Evolutionary conservation across 306 rosid species (phyloP).

Genomic region (Sophora flavescens): DNA sequence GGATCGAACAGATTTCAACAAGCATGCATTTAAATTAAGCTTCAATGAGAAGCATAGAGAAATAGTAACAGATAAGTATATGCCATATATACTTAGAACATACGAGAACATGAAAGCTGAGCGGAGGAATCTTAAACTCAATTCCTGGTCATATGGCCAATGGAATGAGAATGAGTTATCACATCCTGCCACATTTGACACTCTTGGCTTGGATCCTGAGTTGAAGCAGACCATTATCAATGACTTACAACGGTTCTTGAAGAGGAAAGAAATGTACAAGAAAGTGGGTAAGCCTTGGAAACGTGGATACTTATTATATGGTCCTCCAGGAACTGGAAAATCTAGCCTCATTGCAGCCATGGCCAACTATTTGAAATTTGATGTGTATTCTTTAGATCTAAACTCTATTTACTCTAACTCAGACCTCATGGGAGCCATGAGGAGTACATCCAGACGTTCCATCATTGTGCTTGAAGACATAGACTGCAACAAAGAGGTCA

Average conservation of each 20-base stretch:
- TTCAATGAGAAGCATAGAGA: slow-evolving; percentile 48
- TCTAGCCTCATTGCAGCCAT: slow-evolving; percentile 55
- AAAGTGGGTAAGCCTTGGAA: slow-evolving; percentile 62
- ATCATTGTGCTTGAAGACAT: slow-evolving; percentile 60
- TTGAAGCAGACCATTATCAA: slow-evolving; percentile 35
- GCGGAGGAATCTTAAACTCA: slow-evolving; percentile 38
- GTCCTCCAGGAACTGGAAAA: slow-evolving; percentile 61
- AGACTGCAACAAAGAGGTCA: slow-evolving; percentile 53
- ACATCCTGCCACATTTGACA: slow-evolving; percentile 51
- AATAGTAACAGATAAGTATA: slow-evolving; percentile 23
- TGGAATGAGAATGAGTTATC: slow-evolving; percentile 42
- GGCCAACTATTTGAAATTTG: slow-evolving; percentile 53
- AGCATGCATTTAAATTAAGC: neutral
- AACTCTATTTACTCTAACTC: slow-evolving; percentile 42
- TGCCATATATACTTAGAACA: slow-evolving; percentile 26
- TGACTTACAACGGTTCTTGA: slow-evolving; percentile 52
- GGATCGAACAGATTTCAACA: neutral
- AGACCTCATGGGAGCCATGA: slow-evolving; percentile 39
- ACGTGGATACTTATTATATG: slow-evolving; percentile 54
- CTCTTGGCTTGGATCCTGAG: slow-evolving; percentile 52
- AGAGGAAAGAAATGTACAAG: slow-evolving; percentile 52
- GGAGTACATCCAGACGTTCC: slow-evolving; percentile 45
- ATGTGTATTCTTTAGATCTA: slow-evolving; percentile 58
- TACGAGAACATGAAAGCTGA: slow-evolving; percentile 35
- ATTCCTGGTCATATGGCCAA: neutral